Base-by-base conservation (phyloP, 768 basidiomycete species). In the Russula lepida region DNA sequence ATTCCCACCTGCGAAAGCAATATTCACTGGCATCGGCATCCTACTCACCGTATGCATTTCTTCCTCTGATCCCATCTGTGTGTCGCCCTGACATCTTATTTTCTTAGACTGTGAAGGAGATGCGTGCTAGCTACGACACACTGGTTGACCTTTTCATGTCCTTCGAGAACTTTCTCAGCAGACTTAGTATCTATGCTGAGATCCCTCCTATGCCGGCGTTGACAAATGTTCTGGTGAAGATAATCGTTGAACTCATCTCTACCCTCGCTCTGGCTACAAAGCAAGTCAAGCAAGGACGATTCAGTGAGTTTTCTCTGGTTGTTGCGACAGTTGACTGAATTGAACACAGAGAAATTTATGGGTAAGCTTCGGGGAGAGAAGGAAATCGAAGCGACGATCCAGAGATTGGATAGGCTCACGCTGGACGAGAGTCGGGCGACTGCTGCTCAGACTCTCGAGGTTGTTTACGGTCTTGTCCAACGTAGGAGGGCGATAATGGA, bases 361-460 rank as follows among this genome's bases (percentile, higher is more conserved):
- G 54, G 35, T 35, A 54, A 53, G 35, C 27, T 60, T 4, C n/a
- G 54, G 2, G 59, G 59, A 47, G 52, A 60, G 9, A 60, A 54
- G 9, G 59, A 54, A 4, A 47, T 60, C 7, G 44, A 54, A 7
- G 52, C 43, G 0, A n/a, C 28, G 5, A n/a, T 54, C 15, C 12
- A 39, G n/a, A 54, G 52, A 33, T 25, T 60, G 1, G 35, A 48
- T 28, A 47, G 37, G 19, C 59, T 55, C 17, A 55, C 53, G 0
- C 35, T 41, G 21, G 59, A 60, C 5, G 59, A 60, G 23, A 39
- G 23, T 21, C 53, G 46, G 17, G 21, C 28, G 11, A 49, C 37
- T 17, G 47, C 33, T 2, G 53, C 59, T 3, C 53, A 60, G 30
- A 55, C 47, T 0, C 39, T 54, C 8, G 59, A 60, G 8, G 44